Evolutionary conservation across 257 asterid species (phyloP).

Genomic region (Ehretia macrophylla): DNA sequence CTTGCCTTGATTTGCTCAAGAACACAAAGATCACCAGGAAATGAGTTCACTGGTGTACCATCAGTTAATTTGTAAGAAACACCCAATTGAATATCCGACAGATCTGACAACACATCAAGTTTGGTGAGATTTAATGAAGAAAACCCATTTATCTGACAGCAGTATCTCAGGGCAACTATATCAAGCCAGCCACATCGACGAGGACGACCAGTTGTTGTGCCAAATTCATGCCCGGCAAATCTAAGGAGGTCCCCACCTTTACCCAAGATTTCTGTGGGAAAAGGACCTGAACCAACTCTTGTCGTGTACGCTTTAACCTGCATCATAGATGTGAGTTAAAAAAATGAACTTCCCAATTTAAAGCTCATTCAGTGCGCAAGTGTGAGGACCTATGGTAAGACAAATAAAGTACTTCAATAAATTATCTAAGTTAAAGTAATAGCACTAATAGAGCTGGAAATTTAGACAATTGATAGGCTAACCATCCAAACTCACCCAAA

Average conservation of each 20-base stretch:
- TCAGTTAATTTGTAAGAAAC: slow-evolving; percentile 56
- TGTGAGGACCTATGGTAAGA: not conserved
- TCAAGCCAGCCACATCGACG: slow-evolving; percentile 99
- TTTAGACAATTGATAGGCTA: too few species aligned
- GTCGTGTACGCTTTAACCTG: slow-evolving; percentile 97
- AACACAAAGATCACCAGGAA: slow-evolving; percentile 72
- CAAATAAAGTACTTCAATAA: not conserved
- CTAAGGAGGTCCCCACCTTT: slow-evolving; percentile 76
- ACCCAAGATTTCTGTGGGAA: slow-evolving; percentile 89
- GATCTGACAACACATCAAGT: slow-evolving; percentile 84
- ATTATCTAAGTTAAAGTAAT: too few species aligned
- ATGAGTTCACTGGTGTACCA: slow-evolving; percentile 61
- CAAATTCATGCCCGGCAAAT: slow-evolving; percentile 91
- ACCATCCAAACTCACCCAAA: too few species aligned
- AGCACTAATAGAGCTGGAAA: too few species aligned
- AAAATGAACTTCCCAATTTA: not conserved
- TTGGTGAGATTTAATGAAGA: slow-evolving; percentile 93
- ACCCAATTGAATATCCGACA: slow-evolving; percentile 75
- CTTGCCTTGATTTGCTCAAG: slow-evolving; percentile 74
- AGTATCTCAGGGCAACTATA: slow-evolving; percentile 69
- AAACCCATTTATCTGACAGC: slow-evolving; percentile 90
- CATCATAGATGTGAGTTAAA: slow-evolving; percentile 9
- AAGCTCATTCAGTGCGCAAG: not conserved
- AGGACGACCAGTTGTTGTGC: slow-evolving; percentile 98
- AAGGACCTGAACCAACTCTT: slow-evolving; percentile 97